Percentiles rank a stretch among this genome's conserved stretches.
Conservation (phyloP, 257 asterid genomes). For the Ehretia macrophylla region DNA sequence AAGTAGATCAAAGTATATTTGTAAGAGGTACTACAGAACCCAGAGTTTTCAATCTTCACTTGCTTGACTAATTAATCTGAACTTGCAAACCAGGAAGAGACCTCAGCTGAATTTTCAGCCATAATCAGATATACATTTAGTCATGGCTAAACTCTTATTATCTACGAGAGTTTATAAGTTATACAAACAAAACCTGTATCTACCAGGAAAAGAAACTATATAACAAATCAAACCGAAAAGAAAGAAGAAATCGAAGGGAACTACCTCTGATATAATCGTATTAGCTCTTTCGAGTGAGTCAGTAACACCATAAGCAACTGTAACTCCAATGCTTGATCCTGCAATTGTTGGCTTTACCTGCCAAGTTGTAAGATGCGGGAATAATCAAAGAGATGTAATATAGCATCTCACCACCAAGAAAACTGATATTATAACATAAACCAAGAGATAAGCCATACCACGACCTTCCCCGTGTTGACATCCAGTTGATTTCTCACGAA, state of each 20-base stretch:
- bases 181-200: neutral
- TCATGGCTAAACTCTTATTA: neutral
- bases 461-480: slow-evolving; percentile 64
- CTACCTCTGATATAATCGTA: slow-evolving; percentile 68
- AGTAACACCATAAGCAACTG: slow-evolving; percentile 83
- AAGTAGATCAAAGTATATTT: slow-evolving; percentile 8
- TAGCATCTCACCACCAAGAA: neutral
- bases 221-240: slow-evolving; percentile 8
- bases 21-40: slow-evolving; percentile 13
- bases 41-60: slow-evolving; percentile 9
- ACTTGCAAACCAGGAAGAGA: neutral
- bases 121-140: neutral
- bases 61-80: neutral
- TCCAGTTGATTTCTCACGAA: slow-evolving; percentile 53
- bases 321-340: slow-evolving; percentile 90
- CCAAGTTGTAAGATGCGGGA: slow-evolving; percentile 8
- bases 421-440: slow-evolving; percentile 5
- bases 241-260: slow-evolving; percentile 10
- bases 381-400: neutral
- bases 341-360: slow-evolving; percentile 93
- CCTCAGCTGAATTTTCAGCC: neutral
- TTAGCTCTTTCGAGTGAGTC: slow-evolving; percentile 73
- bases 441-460: slow-evolving; percentile 49
- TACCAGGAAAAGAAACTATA: neutral
- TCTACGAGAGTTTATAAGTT: neutral